Base-by-base conservation (phyloP, 768 basidiomycete species). In the Boletus pseudopeckii region DNA sequence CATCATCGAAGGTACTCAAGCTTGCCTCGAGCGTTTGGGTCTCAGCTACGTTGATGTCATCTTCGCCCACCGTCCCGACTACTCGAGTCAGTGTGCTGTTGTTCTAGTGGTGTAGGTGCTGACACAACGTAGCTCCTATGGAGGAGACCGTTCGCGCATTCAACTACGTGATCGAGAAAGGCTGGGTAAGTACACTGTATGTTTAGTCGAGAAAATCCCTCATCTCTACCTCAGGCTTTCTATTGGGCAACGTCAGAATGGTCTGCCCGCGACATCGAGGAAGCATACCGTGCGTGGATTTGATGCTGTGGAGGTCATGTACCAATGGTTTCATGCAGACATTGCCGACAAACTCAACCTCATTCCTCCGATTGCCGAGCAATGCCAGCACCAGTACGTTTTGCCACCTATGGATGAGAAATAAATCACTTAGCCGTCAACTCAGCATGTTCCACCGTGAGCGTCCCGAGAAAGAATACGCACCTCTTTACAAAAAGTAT, bases 71-170 rank as follows among this genome's bases (percentile, higher is more conserved):
- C 75, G 81, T 37, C 71, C 74, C 22, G 80, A 80, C 59, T 63
- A 59, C 36, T 62, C 69, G 1, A 65, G 72, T 73, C 36, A 49
- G 69, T 57, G 3, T 43, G 22, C 2, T 8, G 20, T 51, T 34
- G 40, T 49, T 24, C 39, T 28, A 5, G 8, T 26, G 17, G 15
- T 5, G 15, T 9, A 7, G 20, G 15, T 33, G 30, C 56, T 60
- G 34, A 69, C 11, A 14, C 0, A 4, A 5, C 14, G 39, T 42
- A 72, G 75, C 71, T 22, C 74, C 76, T 3, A 74, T 77, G 71
- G 80, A 81, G 57, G 83, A 85, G 66, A 70, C 73, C 41, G 82
- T 85, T 51, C 76, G 83, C 28, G 81, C 80, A 1, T 83, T 85
- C 72, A 80, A 79, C 69, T 74, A 71, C 44, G 65, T 81, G 37